These are phyloP conservation scores for Plicaturopsis crispa DNA, from an alignment of 768 basidiomycete genomes.

Conservation along the genomic window DNA sequence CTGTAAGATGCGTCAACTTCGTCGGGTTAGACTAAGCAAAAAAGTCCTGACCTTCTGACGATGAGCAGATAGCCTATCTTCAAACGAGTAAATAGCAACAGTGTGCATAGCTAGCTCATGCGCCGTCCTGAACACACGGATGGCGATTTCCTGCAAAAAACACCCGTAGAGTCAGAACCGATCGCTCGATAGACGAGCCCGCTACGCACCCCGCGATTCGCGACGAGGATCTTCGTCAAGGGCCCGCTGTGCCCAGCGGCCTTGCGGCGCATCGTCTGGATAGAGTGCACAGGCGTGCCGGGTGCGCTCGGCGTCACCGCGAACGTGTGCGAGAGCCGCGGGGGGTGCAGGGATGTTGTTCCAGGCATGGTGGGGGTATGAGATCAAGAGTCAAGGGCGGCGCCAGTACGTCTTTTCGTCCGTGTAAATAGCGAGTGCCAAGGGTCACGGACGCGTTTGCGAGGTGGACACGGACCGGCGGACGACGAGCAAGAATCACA, in stretches of 20 bases:
- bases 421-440: background rate
- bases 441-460: too few species aligned
- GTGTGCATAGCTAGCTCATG: constrained; percentile 99
- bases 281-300: constrained; percentile 83
- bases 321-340: constrained; percentile 67
- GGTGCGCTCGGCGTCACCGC: constrained; percentile 69
- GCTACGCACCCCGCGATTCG: constrained; percentile 79
- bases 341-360: constrained; percentile 51
- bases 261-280: constrained; percentile 87
- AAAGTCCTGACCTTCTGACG: constrained; percentile 73
- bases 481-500: too few species aligned
- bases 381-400: too few species aligned
- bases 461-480: too few species aligned
- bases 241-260: constrained; percentile 87
- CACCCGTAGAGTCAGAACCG: constrained; percentile 2
- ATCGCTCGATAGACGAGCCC: constrained; percentile 6
- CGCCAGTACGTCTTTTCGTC: background rate
- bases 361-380: too few species aligned
- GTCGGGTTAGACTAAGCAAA: constrained; percentile 30
- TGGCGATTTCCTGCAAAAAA: constrained; percentile 83
- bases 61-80: constrained; percentile 95
- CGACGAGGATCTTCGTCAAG: constrained; percentile 86
- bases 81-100: constrained; percentile 96
- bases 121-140: constrained; percentile 95
- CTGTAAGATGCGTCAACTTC: constrained; percentile 39